These are phyloP conservation scores for Cucumis cinereus DNA, from an alignment of 306 rosid genomes.

Conservation along the genomic window DNA sequence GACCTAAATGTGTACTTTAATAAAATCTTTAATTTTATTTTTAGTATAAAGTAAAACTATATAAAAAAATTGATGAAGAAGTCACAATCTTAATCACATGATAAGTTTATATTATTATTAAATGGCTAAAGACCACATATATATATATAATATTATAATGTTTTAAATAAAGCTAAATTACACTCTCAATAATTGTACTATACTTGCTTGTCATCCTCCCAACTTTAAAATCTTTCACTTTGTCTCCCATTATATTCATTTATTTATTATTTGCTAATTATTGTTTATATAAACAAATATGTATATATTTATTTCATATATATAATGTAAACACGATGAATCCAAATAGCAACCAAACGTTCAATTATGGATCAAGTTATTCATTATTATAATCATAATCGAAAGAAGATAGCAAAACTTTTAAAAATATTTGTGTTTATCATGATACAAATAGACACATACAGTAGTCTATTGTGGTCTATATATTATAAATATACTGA, in stretches of 20 bases:
- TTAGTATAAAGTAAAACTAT: background rate
- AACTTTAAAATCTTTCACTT: constrained; percentile 20
- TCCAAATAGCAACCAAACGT: background rate
- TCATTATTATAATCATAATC: too few species aligned
- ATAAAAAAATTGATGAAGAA: background rate
- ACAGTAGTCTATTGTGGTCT: too few species aligned
- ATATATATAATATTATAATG: background rate
- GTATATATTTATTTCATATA: background rate
- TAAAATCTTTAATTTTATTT: background rate
- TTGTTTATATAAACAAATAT: background rate
- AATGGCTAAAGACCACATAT: background rate
- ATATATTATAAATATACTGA: too few species aligned
- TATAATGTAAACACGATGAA: background rate
- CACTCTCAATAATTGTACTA: constrained; percentile 5
- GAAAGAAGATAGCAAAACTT: too few species aligned
- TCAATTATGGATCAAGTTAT: background rate
- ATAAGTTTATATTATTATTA: background rate
- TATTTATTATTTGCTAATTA: background rate
- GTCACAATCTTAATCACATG: constrained; percentile 7
- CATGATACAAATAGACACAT: too few species aligned
- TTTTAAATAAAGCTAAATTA: background rate
- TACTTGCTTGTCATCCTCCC: constrained; percentile 3
- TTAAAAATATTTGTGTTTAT: too few species aligned
- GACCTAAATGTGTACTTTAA: background rate
- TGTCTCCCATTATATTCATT: constrained; percentile 21